phyloP scores from a whole-genome alignment of 805 yeast species.

The Wickerhamomyces subpelliculosus region DNA sequence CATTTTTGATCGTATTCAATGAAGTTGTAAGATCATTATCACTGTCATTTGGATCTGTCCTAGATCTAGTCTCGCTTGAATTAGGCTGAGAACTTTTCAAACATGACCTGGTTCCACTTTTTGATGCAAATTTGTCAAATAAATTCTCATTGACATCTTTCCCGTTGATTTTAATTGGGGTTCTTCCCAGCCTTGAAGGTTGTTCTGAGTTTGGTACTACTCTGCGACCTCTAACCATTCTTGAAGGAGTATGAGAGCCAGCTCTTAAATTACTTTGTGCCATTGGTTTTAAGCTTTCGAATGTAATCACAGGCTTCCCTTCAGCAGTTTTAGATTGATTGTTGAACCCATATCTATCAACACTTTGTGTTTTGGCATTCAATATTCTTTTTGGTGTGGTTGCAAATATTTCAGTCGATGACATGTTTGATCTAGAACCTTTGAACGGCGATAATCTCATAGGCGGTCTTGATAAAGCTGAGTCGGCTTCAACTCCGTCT shows the following conservation, averaged over 20 bases:
- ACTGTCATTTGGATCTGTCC: constrained; percentile 4
- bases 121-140: constrained; percentile 12
- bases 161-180: constrained; percentile 1
- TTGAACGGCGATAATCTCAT: constrained; percentile 20
- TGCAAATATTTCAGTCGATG: constrained; percentile 13
- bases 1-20: constrained; percentile 18
- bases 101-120: constrained; percentile 1
- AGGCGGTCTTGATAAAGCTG: constrained; percentile 4
- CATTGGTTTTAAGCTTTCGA: constrained; percentile 21
- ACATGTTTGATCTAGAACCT: constrained; percentile 9
- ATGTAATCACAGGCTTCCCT: constrained; percentile 14
- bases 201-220: constrained; percentile 23
- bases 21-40: constrained; percentile 17
- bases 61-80: too few species aligned
- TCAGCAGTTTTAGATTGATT: background rate
- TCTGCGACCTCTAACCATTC: constrained; percentile 23
- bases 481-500: constrained; percentile 8
- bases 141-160: constrained; percentile 12
- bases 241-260: constrained; percentile 19
- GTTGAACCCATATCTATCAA: constrained; percentile 17
- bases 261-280: constrained; percentile 21
- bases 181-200: constrained; percentile 7
- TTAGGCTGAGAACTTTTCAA: constrained; percentile 12
- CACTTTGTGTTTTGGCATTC: constrained; percentile 20
- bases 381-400: constrained; percentile 24